Percentiles rank a stretch among this genome's conserved stretches.
Evolutionary conservation across 176 grass and related monocot species (phyloP).

Genomic region (Dendrocalamus sinicus): DNA sequence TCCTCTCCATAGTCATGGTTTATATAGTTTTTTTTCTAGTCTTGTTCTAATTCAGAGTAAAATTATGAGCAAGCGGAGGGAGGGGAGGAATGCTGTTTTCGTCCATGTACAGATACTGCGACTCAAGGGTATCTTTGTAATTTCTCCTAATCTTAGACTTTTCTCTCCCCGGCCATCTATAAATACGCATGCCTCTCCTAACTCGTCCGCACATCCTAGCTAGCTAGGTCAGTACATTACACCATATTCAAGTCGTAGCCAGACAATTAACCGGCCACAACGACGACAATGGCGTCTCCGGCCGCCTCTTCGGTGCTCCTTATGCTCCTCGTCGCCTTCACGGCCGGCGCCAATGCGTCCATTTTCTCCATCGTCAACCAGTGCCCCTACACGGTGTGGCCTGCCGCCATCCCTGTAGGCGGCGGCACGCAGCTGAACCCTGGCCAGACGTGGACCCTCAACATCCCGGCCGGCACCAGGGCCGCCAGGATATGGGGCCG

Average conservation of each 20-base stretch:
- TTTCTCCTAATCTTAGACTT: not conserved
- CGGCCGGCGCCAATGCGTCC: not conserved
- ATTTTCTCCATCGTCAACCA: constrained; percentile 57
- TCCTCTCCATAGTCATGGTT: too few species aligned
- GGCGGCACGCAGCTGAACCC: not conserved
- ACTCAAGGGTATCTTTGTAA: too few species aligned
- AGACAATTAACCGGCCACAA: too few species aligned
- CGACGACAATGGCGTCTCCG: not conserved
- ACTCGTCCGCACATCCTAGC: not conserved
- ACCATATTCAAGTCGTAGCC: too few species aligned
- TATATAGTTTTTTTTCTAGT: too few species aligned
- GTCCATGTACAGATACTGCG: too few species aligned
- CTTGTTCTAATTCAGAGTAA: too few species aligned
- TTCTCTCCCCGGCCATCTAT: not conserved
- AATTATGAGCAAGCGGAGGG: too few species aligned
- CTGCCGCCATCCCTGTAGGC: not conserved
- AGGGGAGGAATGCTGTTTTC: too few species aligned
- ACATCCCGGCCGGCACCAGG: not conserved
- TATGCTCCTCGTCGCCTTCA: not conserved
- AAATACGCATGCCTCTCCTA: not conserved
- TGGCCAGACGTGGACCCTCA: not conserved
- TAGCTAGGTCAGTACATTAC: too few species aligned
- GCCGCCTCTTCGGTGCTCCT: constrained; percentile 23
- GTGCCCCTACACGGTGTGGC: constrained; percentile 42
- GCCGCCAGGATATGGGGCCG: constrained; percentile 2